Evolutionary conservation across 208 protist genomes (phyloP).

Genomic region (Tritrichomonas musculus): DNA sequence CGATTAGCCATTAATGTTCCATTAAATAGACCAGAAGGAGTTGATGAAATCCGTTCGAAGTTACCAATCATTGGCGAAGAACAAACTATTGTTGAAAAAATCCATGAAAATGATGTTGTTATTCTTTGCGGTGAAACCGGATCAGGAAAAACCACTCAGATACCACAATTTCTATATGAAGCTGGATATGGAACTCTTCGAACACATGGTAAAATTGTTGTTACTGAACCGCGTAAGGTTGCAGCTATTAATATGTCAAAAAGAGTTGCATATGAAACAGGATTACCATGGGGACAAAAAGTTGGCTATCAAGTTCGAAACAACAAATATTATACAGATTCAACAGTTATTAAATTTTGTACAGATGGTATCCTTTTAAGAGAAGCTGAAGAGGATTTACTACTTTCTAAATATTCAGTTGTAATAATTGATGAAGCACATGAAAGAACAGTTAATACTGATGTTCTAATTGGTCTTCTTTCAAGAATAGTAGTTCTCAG

Average conservation of each 20-base stretch:
- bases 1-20: not conserved
- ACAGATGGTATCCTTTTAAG: conserved; percentile 46
- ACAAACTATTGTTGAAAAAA: conserved; percentile 65
- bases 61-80: conserved; percentile 68
- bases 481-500: conserved; percentile 87
- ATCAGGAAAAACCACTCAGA: conserved; percentile 67
- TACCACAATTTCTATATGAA: conserved; percentile 75
- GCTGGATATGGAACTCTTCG: conserved; percentile 54
- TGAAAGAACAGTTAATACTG: conserved; percentile 70
- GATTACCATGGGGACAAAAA: conserved; percentile 39
- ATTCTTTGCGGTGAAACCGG: conserved; percentile 71
- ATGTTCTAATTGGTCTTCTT: conserved; percentile 93
- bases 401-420: conserved; percentile 63
- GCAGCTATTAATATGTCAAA: conserved; percentile 69
- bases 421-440: conserved; percentile 85
- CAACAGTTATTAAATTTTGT: conserved; percentile 40
- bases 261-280: conserved; percentile 63
- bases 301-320: conserved; percentile 61
- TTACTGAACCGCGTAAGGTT: conserved; percentile 77
- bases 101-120: conserved; percentile 59
- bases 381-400: conserved; percentile 66
- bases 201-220: conserved; percentile 61
- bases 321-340: not conserved
- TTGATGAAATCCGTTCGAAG: conserved; percentile 47
- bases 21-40: conserved; percentile 48